Evolutionary conservation across 768 basidiomycete genomes (phyloP).

Genomic region (Boletus tylopilopsis): DNA sequence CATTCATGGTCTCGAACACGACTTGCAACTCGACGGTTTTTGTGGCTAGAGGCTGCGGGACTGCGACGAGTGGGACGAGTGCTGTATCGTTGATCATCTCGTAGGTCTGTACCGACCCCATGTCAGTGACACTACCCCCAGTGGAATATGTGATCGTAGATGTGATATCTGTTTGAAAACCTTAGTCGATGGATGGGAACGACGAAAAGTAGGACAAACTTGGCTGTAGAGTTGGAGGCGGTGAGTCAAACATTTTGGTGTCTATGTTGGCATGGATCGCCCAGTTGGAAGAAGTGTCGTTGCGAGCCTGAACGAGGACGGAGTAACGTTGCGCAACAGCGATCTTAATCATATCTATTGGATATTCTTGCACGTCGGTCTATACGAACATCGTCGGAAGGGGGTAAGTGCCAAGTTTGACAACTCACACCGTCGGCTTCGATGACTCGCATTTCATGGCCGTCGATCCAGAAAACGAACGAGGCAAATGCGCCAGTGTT

Average conservation of each 20-base stretch:
- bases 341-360: conserved; percentile 67
- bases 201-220: conserved; percentile 47
- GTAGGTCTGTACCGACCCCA: conserved; percentile 54
- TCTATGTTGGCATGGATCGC: conserved; percentile 91
- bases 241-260: conserved; percentile 79
- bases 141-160: conserved; percentile 74
- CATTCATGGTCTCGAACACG: conserved; percentile 77
- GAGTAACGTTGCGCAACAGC: conserved; percentile 93
- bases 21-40: conserved; percentile 68
- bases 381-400: no score
- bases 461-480: conserved; percentile 88
- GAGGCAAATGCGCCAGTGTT: conserved; percentile 74
- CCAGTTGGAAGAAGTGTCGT: conserved; percentile 83
- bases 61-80: conserved; percentile 57
- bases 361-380: conserved; percentile 74
- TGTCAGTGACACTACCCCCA: conserved; percentile 47
- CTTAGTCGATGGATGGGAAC: not conserved
- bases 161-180: conserved; percentile 59
- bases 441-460: conserved; percentile 80
- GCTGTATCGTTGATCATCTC: conserved; percentile 60
- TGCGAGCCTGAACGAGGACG: conserved; percentile 85
- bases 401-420: no score
- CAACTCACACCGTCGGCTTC: conserved; percentile 75
- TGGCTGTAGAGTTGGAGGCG: conserved; percentile 68
- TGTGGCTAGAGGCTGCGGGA: conserved; percentile 49